Conservation (phyloP, 805 yeast species). For the Candida krabiensis region DNA sequence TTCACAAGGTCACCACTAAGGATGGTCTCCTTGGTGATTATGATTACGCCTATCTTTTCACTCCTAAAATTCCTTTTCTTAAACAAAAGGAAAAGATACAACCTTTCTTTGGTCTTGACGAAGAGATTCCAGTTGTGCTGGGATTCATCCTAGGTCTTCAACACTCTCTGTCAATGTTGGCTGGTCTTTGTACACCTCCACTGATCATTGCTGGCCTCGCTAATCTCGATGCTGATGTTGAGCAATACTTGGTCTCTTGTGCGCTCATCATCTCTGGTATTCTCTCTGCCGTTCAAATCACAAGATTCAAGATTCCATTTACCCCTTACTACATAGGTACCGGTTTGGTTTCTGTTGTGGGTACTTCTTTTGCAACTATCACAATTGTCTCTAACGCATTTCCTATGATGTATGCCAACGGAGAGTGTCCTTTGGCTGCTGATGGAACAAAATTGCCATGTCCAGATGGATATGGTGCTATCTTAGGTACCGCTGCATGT, state of each 20-base stretch:
- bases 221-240: slow-evolving; percentile 46
- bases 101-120: slow-evolving; percentile 81
- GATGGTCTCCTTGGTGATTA: slow-evolving; percentile 88
- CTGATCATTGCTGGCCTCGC: slow-evolving; percentile 67
- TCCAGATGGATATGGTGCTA: slow-evolving; percentile 88
- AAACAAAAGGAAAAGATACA: slow-evolving; percentile 49
- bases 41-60: slow-evolving; percentile 76
- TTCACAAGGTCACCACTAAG: slow-evolving; percentile 51
- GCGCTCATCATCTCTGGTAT: slow-evolving; percentile 70
- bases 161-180: slow-evolving; percentile 87
- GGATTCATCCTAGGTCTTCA: slow-evolving; percentile 82
- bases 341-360: slow-evolving; percentile 86
- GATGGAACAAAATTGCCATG: slow-evolving; percentile 75
- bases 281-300: slow-evolving; percentile 72
- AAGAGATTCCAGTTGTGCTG: slow-evolving; percentile 77
- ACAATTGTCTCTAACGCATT: slow-evolving; percentile 73
- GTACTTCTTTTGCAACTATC: slow-evolving; percentile 87
- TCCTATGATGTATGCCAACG: slow-evolving; percentile 76
- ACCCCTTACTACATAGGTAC: slow-evolving; percentile 84
- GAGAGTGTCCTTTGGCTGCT: slow-evolving; percentile 60
- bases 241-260: slow-evolving; percentile 70
- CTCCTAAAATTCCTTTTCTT: slow-evolving; percentile 75
- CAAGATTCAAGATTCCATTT: slow-evolving; percentile 71
- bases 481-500: slow-evolving; percentile 75
- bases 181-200: slow-evolving; percentile 87